Percentiles rank a stretch among this genome's conserved stretches.
phyloP scores from a whole-genome alignment of 768 basidiomycete genomes.

The Kwoniella mangroviensis region DNA sequence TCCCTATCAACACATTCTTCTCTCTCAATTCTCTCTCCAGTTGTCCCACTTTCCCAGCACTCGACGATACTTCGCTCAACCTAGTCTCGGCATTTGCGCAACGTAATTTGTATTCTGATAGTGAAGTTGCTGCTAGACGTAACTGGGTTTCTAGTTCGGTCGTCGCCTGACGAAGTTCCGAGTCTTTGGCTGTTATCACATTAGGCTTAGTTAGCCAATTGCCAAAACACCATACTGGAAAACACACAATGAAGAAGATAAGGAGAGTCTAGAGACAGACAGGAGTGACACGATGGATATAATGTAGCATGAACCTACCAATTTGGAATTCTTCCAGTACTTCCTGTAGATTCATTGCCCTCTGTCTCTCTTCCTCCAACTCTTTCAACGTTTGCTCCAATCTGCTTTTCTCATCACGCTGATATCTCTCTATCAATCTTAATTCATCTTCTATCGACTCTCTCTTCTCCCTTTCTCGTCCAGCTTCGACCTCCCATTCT shows the following conservation, averaged over 20 bases:
- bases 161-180: slow-evolving; percentile 82
- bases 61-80: slow-evolving; percentile 73
- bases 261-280: no score
- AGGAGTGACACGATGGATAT: not conserved
- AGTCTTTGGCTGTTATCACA: slow-evolving; percentile 73
- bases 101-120: slow-evolving; percentile 89
- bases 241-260: no score
- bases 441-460: slow-evolving; percentile 71
- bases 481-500: slow-evolving; percentile 69
- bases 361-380: slow-evolving; percentile 64
- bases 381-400: slow-evolving; percentile 67
- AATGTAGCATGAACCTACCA: slow-evolving; percentile 61
- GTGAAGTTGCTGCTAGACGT: slow-evolving; percentile 68
- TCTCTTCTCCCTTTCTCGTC: slow-evolving; percentile 70
- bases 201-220: no score
- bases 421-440: slow-evolving; percentile 67
- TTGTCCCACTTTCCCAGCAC: slow-evolving; percentile 69
- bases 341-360: slow-evolving; percentile 80
- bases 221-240: no score
- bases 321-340: slow-evolving; percentile 95
- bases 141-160: slow-evolving; percentile 80
- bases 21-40: slow-evolving; percentile 92
- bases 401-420: slow-evolving; percentile 67
- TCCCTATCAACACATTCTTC: slow-evolving; percentile 91
- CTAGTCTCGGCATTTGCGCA: slow-evolving; percentile 85